Evolutionary conservation across 306 rosid species (phyloP), one percentile per base, ranked within the genome.

Genomic region (Mucuna pruriens): DNA sequence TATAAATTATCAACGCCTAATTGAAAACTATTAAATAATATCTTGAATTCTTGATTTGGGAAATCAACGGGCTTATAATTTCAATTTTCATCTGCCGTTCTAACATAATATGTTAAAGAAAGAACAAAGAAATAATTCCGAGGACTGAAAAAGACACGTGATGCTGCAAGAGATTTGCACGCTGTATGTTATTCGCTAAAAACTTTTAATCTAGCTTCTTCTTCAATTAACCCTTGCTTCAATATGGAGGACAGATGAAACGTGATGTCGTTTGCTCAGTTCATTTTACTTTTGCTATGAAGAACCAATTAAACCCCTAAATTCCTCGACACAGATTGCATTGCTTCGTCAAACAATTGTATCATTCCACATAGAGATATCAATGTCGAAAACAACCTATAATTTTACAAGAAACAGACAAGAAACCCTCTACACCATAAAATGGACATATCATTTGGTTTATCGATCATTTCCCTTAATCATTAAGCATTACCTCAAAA

Each of bases 401-500:
- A 4, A 77, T 60, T 66, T 15, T 44, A 33, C 13, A 34, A 6
- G 61, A 29, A 62, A 58, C 0, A 20, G 77, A 79, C 62, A 34
- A 60, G 46, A 23, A 26, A 33, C 4, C 15, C 10, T 31, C 25
- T 25, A 63, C 16, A 52, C 68, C 58, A 54, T 11, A 25, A 68
- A 58, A 26, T 57, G 9, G 46, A 57, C 12, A 67, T 6, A 11
- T 39, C 13, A 60, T 16, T 38, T 15, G 16, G 13, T 70, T 71
- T 5, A 34, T 13, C 13, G n/a, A n/a, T n/a, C n/a, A 20, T 33
- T 65, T 20, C 20, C 51, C 45, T 19, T 82, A 1, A 34, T 61
- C 66, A 61, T 80, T 49, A 82, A 66, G 49, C 19, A 75, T 65
- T 75, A 51, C 63, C 40, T n/a, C 16, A 11, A 13, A 39, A 7